Percentiles rank a stretch among this genome's conserved stretches.
Conservation (phyloP, 192 early-diverging fungal genomes). For the Pilobolus umbonatus region DNA sequence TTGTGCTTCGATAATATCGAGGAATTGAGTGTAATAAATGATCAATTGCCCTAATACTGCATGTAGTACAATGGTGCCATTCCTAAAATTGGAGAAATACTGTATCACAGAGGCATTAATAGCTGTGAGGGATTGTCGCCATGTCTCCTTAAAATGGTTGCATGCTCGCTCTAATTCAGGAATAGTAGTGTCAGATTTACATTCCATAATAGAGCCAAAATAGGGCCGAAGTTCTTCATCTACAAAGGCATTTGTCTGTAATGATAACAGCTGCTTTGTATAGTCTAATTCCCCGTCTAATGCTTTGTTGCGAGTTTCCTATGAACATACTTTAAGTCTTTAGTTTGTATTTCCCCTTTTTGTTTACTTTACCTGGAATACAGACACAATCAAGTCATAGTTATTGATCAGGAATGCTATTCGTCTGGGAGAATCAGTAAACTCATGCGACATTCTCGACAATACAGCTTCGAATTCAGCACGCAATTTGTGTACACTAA, state of each 20-base stretch:
- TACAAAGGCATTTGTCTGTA: constrained; percentile 75
- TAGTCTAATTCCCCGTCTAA: constrained; percentile 50
- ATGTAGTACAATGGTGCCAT: constrained; percentile 89
- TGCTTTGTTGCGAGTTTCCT: constrained; percentile 48
- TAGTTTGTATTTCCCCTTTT: neutral
- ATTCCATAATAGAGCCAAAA: constrained; percentile 78
- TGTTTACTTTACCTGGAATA: constrained; percentile 60
- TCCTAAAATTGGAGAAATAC: constrained; percentile 93
- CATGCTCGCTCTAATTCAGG: constrained; percentile 65
- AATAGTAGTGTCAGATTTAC: constrained; percentile 62
- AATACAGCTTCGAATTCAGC: constrained; percentile 77
- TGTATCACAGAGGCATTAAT: constrained; percentile 88
- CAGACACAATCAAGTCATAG: constrained; percentile 80
- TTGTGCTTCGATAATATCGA: constrained; percentile 72
- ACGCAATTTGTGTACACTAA: constrained; percentile 63
- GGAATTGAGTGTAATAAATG: constrained; percentile 89
- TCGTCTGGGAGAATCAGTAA: constrained; percentile 60
- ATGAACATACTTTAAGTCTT: neutral
- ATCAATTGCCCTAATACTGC: constrained; percentile 82
- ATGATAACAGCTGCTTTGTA: constrained; percentile 55
- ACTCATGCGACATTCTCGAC: constrained; percentile 65
- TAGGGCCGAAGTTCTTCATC: constrained; percentile 80
- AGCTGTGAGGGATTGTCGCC: constrained; percentile 67
- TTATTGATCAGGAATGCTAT: constrained; percentile 93
- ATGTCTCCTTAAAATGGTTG: constrained; percentile 71